Evolutionary conservation across 192 early-diverging fungal genomes (phyloP).

Genomic region (Backusella morwellensis): DNA sequence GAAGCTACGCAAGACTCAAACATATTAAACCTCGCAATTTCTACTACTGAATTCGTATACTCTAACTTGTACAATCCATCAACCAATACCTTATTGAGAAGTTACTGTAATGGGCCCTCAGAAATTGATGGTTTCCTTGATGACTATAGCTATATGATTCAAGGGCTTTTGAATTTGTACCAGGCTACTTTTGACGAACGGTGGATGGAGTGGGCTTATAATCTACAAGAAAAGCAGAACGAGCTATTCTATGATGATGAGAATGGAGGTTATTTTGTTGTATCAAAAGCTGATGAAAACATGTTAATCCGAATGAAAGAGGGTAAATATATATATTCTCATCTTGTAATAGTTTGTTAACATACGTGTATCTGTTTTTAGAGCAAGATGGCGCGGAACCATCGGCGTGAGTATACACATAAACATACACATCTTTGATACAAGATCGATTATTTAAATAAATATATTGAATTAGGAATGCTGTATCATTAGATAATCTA

Average conservation of each 20-base stretch:
- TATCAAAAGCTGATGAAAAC: conserved; percentile 33
- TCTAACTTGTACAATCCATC: conserved; percentile 41
- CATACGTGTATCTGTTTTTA: conserved; percentile 12
- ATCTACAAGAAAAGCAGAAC: conserved; percentile 57
- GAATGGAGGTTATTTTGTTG: conserved; percentile 50
- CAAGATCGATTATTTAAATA: neutral
- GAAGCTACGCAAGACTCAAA: conserved; percentile 29
- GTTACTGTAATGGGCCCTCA: conserved; percentile 46
- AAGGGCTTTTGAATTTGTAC: conserved; percentile 58
- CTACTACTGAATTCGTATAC: conserved; percentile 47
- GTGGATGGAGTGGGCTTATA: conserved; percentile 59
- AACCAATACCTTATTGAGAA: conserved; percentile 39
- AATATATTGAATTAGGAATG: conserved; percentile 32
- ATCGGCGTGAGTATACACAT: conserved; percentile 34
- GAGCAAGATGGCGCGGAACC: conserved; percentile 70
- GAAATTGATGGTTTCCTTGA: conserved; percentile 54
- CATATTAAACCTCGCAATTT: conserved; percentile 40
- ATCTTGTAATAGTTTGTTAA: neutral
- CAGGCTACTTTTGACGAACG: conserved; percentile 44
- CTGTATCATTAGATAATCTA: conserved; percentile 54
- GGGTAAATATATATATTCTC: conserved; percentile 32
- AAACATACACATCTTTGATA: neutral
- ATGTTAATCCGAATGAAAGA: conserved; percentile 57
- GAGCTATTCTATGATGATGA: conserved; percentile 54
- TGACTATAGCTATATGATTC: conserved; percentile 57